Base-by-base conservation (phyloP, 768 basidiomycete genomes). In the Peribolospora kevripleyi region DNA sequence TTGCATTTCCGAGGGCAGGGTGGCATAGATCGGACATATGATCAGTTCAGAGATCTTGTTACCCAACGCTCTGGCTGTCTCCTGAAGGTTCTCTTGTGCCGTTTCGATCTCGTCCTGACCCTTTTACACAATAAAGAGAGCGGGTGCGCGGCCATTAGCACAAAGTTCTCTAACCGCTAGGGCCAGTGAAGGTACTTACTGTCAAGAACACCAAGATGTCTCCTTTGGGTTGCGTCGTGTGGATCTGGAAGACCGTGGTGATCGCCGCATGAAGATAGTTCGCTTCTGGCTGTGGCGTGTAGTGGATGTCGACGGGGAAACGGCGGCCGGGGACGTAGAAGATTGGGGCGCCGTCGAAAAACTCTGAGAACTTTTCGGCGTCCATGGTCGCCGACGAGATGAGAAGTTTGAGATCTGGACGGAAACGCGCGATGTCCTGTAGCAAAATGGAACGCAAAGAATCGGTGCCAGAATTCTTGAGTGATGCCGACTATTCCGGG, bases 71-170 rank as follows among this genome's bases (percentile, higher is more conserved):
- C 87, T 79, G 36, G 87, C 81, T 0, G 93, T 98, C 71, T 98
- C 93, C 65, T 84, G 80, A 42, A 98, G 70, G 66, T 85, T 93
- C 70, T 98, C 93, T 51, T 90, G 84, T 45, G 88, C 88, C 1
- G 87, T 84, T 68, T 98, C 93, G 58, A 97, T 98, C 68, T 97
- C 93, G 65, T 98, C 93, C 76, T 98, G 93, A 60, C 93, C 91
- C 84, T 83, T 59, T 25, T 53, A 11, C n/a, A 38, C 11, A 53
- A 48, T 37, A 36, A 6, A 13, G 14, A 10, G 37, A 38, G 37
- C 11, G 36, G 47, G 57, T 54, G 43, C 62, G 54, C 58, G 50
- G 46, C 48, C 36, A 39, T 36, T 7, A 38, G 37, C 46, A 49
- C 10, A 10, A 40, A 11, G 11, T 41, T 45, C 46, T 48, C 14